These are phyloP conservation scores for Microdochium bolleyi DNA, from an alignment of 2,329 filamentous ascomycete genomes.

Conservation along the genomic window DNA sequence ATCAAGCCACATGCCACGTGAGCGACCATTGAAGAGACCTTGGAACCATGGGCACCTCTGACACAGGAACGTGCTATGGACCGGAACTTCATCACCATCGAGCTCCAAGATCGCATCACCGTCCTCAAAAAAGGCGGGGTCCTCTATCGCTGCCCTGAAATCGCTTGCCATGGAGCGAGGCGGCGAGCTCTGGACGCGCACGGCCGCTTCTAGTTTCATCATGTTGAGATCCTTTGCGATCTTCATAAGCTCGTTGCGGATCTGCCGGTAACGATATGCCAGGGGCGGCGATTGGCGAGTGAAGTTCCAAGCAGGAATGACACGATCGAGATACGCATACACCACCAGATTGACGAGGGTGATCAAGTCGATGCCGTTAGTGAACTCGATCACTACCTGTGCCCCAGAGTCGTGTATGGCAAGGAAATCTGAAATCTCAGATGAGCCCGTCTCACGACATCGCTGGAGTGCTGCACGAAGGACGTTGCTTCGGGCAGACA, in stretches of 20 bases:
- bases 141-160: constrained; percentile 59
- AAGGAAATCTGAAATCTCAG: constrained; percentile 52
- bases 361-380: constrained; percentile 62
- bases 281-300: constrained; percentile 56
- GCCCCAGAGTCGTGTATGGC: constrained; percentile 39
- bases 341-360: constrained; percentile 72
- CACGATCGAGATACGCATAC: constrained; percentile 71
- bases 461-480: constrained; percentile 55
- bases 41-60: constrained; percentile 88
- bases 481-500: constrained; percentile 65
- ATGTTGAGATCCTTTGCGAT: constrained; percentile 67
- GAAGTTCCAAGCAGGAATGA: constrained; percentile 83
- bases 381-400: constrained; percentile 55
- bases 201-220: constrained; percentile 64
- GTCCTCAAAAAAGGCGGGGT: constrained; percentile 66
- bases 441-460: constrained; percentile 45
- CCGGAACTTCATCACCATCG: constrained; percentile 60
- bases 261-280: constrained; percentile 68
- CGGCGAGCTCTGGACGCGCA: constrained; percentile 64
- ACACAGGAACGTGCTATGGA: constrained; percentile 74
- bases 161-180: constrained; percentile 59
- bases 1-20: constrained; percentile 76
- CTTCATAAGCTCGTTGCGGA: constrained; percentile 82
- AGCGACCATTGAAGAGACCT: constrained; percentile 81
- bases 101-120: constrained; percentile 76